Conservation (phyloP, 345 rosid species). For the Populus euphratica region DNA sequence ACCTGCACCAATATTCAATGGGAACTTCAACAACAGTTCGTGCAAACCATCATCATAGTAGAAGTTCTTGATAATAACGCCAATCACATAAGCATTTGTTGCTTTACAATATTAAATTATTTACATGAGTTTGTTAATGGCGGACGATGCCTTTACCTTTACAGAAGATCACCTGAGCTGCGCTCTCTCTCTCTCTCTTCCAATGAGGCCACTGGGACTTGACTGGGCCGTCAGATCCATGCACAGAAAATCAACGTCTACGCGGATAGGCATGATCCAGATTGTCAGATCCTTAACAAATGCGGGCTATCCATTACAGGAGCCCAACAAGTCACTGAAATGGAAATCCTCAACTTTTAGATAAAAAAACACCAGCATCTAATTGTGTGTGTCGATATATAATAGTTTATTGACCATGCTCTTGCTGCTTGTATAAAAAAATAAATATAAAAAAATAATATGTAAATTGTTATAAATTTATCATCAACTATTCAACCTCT, state of each 20-base stretch:
- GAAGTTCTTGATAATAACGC: not conserved
- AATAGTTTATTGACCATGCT: too few species aligned
- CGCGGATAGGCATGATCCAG: not conserved
- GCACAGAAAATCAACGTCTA: too few species aligned
- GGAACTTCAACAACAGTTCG: not conserved
- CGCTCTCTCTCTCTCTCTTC: too few species aligned
- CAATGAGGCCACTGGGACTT: not conserved
- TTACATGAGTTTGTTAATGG: not conserved
- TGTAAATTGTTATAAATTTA: too few species aligned
- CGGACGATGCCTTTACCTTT: not conserved
- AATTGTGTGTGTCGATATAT: too few species aligned
- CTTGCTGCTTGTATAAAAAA: too few species aligned
- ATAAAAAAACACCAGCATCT: not conserved
- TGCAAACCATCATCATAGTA: not conserved
- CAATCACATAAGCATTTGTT: not conserved
- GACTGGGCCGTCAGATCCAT: not conserved
- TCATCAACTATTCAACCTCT: too few species aligned
- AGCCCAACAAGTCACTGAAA: not conserved
- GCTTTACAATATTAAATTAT: not conserved
- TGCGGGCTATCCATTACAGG: not conserved
- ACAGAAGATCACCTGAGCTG: not conserved
- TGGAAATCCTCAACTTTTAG: too few species aligned
- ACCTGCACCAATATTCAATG: not conserved
- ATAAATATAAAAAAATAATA: too few species aligned
- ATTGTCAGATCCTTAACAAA: not conserved